These are phyloP conservation scores for Chaetomiaceae sp. DNA, from an alignment of 2,329 filamentous ascomycete genomes.

Conservation along the genomic window DNA sequence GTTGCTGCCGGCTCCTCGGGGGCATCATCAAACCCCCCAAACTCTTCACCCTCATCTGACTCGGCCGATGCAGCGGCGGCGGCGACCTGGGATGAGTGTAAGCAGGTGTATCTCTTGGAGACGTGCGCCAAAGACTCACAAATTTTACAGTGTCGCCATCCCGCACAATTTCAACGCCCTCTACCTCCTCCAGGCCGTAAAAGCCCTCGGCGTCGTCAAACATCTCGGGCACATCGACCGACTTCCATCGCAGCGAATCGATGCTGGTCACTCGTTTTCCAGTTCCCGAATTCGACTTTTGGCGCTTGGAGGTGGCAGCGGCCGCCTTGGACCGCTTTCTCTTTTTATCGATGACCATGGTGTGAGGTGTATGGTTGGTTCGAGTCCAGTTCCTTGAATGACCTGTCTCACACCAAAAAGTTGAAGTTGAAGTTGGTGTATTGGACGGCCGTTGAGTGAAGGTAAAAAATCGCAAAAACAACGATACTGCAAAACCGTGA, in stretches of 20 bases:
- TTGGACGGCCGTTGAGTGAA: neutral
- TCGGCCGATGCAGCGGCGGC: conserved; percentile 18
- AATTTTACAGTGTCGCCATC: conserved; percentile 57
- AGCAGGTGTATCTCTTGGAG: conserved; percentile 4
- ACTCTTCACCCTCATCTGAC: conserved; percentile 29
- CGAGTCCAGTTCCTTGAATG: neutral
- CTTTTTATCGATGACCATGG: conserved; percentile 25
- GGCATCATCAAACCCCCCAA: conserved; percentile 32
- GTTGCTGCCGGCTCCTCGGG: conserved; percentile 13
- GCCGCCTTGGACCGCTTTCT: conserved; percentile 25
- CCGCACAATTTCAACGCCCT: conserved; percentile 79
- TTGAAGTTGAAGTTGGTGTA: neutral
- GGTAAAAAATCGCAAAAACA: conserved; percentile 17
- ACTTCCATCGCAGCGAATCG: conserved; percentile 51
- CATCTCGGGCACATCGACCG: conserved; percentile 65
- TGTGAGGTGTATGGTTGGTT: neutral
- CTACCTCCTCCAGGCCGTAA: conserved; percentile 84
- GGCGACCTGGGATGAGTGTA: conserved; percentile 27
- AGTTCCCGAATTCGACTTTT: conserved; percentile 23
- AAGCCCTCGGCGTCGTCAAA: conserved; percentile 91
- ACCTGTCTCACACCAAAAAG: neutral
- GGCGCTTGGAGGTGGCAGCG: conserved; percentile 24
- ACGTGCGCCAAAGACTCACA: conserved; percentile 33
- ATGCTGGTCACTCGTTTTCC: conserved; percentile 38
- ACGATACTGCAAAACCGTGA: neutral